These are phyloP conservation scores for Aspergillus ellipticus DNA, from an alignment of 495 filamentous ascomycete species.

Conservation along the genomic window DNA sequence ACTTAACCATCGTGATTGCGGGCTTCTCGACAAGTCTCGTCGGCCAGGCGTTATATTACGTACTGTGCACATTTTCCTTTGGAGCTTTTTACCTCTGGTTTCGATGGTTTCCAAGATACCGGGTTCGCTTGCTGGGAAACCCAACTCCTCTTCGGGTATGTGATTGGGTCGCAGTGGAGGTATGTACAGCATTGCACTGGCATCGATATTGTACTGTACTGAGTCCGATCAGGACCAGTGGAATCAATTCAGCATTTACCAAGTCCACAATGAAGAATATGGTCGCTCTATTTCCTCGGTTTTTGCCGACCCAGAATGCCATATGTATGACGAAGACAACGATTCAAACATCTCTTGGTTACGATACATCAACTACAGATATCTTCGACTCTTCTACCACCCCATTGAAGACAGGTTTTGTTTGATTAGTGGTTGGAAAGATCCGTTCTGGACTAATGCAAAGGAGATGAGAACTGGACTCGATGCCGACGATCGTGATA, in stretches of 20 bases:
- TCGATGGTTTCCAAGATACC: slow-evolving; percentile 86
- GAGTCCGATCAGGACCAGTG: slow-evolving; percentile 70
- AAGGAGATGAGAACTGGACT: slow-evolving; percentile 75
- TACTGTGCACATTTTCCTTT: slow-evolving; percentile 64
- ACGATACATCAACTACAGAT: slow-evolving; percentile 81
- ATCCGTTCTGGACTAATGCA: slow-evolving; percentile 79
- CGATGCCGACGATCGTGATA: slow-evolving; percentile 82
- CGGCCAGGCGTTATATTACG: slow-evolving; percentile 65
- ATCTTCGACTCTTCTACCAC: slow-evolving; percentile 89
- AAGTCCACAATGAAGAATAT: slow-evolving; percentile 63
- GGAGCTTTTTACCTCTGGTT: slow-evolving; percentile 81
- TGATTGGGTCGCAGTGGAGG: slow-evolving; percentile 88
- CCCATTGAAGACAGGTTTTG: slow-evolving; percentile 83
- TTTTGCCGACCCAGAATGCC: slow-evolving; percentile 62
- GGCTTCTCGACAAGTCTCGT: slow-evolving; percentile 74
- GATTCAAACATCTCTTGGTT: slow-evolving; percentile 74
- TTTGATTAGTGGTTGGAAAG: slow-evolving; percentile 85
- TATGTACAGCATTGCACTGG: slow-evolving; percentile 23
- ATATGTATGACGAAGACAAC: slow-evolving; percentile 70
- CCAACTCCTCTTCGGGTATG: slow-evolving; percentile 65
- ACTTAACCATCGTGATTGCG: slow-evolving; percentile 86
- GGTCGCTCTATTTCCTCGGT: slow-evolving; percentile 81
- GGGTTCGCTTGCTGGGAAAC: slow-evolving; percentile 69
- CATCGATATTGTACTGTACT: slow-evolving; percentile 2
- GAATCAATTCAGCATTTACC: slow-evolving; percentile 77